Percentiles rank a stretch among this genome's conserved stretches.
Conservation (phyloP, 768 basidiomycete genomes). For the Pisolithus orientalis region DNA sequence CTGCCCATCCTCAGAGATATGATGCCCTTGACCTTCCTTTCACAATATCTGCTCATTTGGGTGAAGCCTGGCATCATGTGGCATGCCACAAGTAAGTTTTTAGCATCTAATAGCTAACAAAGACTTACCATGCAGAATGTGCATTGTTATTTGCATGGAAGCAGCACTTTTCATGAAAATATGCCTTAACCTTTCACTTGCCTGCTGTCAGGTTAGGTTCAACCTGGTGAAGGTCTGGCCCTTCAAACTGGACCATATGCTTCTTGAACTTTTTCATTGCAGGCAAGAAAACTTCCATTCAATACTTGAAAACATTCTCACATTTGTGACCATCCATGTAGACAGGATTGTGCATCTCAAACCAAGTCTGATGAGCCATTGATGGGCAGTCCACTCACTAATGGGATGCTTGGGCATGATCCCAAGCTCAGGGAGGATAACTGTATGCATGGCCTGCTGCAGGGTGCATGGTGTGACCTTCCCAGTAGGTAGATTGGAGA, state of each 20-base stretch:
- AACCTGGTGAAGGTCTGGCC: background rate
- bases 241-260: background rate
- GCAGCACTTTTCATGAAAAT: conserved; percentile 2
- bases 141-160: conserved; percentile 28
- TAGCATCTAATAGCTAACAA: no score
- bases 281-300: background rate
- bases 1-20: conserved; percentile 27
- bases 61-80: background rate
- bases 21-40: conserved; percentile 17
- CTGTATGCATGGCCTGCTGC: background rate
- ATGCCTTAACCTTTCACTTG: background rate
- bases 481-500: background rate
- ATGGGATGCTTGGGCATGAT: background rate
- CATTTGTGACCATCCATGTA: conserved; percentile 12
- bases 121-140: conserved; percentile 8
- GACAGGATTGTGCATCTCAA: conserved; percentile 4
- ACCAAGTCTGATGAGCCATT: conserved; percentile 5
- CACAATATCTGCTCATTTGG: background rate
- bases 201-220: background rate
- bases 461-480: background rate
- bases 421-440: background rate
- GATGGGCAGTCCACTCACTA: background rate
- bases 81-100: background rate
- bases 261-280: background rate
- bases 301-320: background rate